phyloP scores from a whole-genome alignment of 768 basidiomycete species.

The Phlebiopsis gigantea region DNA sequence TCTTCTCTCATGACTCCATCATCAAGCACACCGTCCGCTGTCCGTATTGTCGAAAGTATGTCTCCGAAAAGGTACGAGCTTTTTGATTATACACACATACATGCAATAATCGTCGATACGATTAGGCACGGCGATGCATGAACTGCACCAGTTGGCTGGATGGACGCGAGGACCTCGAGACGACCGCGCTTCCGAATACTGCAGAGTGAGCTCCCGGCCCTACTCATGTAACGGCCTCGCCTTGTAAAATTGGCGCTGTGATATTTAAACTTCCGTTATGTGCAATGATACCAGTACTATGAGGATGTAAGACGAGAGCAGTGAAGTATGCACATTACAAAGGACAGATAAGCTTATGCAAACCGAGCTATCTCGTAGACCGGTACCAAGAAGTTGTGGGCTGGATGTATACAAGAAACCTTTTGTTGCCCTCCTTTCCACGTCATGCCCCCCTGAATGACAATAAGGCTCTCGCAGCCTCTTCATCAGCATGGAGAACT shows the following conservation, averaged over 20 bases:
- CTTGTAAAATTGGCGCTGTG: too few species aligned
- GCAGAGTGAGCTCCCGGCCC: not conserved
- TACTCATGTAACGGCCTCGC: too few species aligned
- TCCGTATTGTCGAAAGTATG: slow-evolving; percentile 38
- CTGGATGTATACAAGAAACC: not conserved
- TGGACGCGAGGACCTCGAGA: slow-evolving; percentile 34
- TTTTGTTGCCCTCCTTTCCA: too few species aligned
- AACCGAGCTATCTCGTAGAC: not conserved
- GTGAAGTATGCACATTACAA: not conserved
- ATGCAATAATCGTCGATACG: not conserved
- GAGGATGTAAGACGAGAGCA: not conserved
- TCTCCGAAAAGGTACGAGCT: slow-evolving; percentile 33
- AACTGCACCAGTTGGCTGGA: slow-evolving; percentile 40
- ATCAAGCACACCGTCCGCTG: slow-evolving; percentile 37
- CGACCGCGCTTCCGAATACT: slow-evolving; percentile 9
- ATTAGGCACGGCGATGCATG: slow-evolving; percentile 36
- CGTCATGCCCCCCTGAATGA: slow-evolving; percentile 7
- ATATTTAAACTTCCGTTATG: not conserved
- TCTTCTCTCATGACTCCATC: slow-evolving; percentile 34
- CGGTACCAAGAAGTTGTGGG: not conserved
- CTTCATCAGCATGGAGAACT: not conserved
- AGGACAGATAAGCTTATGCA: not conserved
- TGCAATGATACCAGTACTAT: slow-evolving; percentile 1
- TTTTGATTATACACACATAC: not conserved
- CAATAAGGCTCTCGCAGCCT: slow-evolving; percentile 14